These are phyloP conservation scores for Noccaea caerulescens DNA, from an alignment of 345 rosid species.

Conservation along the genomic window DNA sequence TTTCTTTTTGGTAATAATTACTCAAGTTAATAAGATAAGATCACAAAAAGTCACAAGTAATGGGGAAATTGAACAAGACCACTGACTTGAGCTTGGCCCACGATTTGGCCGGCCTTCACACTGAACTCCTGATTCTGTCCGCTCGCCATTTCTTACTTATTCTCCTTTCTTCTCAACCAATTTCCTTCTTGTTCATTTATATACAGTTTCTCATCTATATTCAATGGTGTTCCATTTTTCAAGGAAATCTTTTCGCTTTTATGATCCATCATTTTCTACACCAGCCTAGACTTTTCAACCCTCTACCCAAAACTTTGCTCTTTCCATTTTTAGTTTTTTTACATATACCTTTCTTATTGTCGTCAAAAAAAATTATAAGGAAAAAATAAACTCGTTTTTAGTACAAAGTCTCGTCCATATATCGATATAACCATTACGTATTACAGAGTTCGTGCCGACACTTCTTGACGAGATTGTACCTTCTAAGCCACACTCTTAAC, in stretches of 20 bases:
- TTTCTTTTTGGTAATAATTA: background rate
- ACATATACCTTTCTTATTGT: background rate
- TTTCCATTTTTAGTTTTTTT: background rate
- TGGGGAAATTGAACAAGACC: constrained; percentile 33
- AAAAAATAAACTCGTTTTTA: background rate
- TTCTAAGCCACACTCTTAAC: constrained; percentile 11
- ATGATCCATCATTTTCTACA: constrained; percentile 34
- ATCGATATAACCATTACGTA: constrained; percentile 24
- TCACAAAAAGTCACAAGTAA: constrained; percentile 17
- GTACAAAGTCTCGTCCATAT: constrained; percentile 15
- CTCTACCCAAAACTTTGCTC: background rate
- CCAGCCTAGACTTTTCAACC: constrained; percentile 22
- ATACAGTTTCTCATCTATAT: background rate
- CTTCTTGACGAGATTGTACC: background rate
- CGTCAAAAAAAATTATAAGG: background rate
- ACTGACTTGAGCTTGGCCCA: constrained; percentile 43
- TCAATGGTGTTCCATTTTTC: constrained; percentile 30
- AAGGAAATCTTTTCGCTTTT: constrained; percentile 16
- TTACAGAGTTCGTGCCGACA: constrained; percentile 29
- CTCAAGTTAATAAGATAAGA: background rate
- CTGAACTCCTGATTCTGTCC: constrained; percentile 36
- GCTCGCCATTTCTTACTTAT: constrained; percentile 42
- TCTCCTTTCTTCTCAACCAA: constrained; percentile 20
- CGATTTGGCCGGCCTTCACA: constrained; percentile 43
- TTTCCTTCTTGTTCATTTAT: background rate